A percentile compares a stretch with the other conserved stretches of the same genome.
These are phyloP conservation scores for Crithidia fasciculata DNA, from an alignment of 208 protist species.

Conservation along the genomic window DNA sequence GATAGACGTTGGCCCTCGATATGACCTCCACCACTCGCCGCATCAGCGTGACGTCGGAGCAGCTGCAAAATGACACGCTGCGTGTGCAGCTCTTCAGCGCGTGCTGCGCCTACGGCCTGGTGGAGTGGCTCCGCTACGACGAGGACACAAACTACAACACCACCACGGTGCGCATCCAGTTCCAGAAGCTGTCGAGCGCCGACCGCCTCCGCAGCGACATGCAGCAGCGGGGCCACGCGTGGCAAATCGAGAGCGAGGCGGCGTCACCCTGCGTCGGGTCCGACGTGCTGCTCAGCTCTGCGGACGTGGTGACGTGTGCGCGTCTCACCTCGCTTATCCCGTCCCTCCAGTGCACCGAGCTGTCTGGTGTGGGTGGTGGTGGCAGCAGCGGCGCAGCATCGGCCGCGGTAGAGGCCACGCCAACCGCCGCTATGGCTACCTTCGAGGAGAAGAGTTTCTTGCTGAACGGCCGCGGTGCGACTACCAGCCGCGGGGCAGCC, in stretches of 20 bases:
- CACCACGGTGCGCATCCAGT: constrained; percentile 61
- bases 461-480: constrained; percentile 22
- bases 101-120: constrained; percentile 65
- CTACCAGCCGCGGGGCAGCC: background rate
- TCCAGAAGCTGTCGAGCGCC: constrained; percentile 71
- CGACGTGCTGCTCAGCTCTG: constrained; percentile 52
- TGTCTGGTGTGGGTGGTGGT: background rate
- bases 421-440: constrained; percentile 16
- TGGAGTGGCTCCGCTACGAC: constrained; percentile 61
- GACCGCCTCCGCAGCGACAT: constrained; percentile 61
- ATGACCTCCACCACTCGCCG: constrained; percentile 42
- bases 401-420: background rate
- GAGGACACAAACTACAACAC: constrained; percentile 62
- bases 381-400: background rate
- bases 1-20: background rate
- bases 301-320: constrained; percentile 30
- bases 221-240: constrained; percentile 35
- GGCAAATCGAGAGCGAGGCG: constrained; percentile 49
- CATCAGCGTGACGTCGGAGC: constrained; percentile 56
- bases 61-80: constrained; percentile 47
- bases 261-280: constrained; percentile 49
- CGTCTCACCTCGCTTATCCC: constrained; percentile 25
- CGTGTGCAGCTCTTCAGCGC: constrained; percentile 64
- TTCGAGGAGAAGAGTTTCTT: constrained; percentile 38
- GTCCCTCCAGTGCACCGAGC: constrained; percentile 12